phyloP scores from a whole-genome alignment of 208 protist genomes.

The Porcisia hertigi region DNA sequence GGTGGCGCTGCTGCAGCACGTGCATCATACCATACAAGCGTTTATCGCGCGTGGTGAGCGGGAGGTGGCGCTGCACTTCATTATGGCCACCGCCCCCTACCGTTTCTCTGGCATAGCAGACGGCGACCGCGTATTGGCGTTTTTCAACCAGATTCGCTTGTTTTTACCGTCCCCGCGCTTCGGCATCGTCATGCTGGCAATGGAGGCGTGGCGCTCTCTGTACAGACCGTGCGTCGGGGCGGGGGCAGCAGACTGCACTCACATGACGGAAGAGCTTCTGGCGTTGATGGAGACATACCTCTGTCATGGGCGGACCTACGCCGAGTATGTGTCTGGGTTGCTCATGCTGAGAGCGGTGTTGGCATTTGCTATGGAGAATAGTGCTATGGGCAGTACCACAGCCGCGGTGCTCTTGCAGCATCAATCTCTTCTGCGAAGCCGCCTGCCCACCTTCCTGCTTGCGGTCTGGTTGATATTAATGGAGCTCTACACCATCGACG shows the following conservation, averaged over 20 bases:
- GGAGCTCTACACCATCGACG: constrained; percentile 33
- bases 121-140: constrained; percentile 58
- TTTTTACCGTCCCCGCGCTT: constrained; percentile 56
- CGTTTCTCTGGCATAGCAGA: constrained; percentile 33
- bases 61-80: constrained; percentile 64
- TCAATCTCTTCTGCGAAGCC: constrained; percentile 40
- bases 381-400: constrained; percentile 3
- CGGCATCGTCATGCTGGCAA: constrained; percentile 61
- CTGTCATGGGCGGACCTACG: constrained; percentile 41
- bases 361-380: constrained; percentile 40
- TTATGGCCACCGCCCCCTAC: constrained; percentile 57
- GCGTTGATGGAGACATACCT: constrained; percentile 47
- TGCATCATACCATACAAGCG: constrained; percentile 47
- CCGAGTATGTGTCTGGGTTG: constrained; percentile 59
- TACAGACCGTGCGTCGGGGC: constrained; percentile 49
- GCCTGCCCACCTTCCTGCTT: constrained; percentile 49
- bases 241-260: constrained; percentile 44
- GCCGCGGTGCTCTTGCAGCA: constrained; percentile 38
- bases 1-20: constrained; percentile 13
- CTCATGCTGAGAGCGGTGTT: constrained; percentile 61
- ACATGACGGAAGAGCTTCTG: constrained; percentile 58
- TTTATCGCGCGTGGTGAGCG: constrained; percentile 57
- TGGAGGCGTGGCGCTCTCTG: constrained; percentile 70
- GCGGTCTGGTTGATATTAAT: constrained; percentile 56
- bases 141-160: constrained; percentile 64